Percentiles rank a stretch among this genome's conserved stretches.
phyloP scores from a whole-genome alignment of 495 filamentous ascomycete genomes.

The Xylaria venustula region DNA sequence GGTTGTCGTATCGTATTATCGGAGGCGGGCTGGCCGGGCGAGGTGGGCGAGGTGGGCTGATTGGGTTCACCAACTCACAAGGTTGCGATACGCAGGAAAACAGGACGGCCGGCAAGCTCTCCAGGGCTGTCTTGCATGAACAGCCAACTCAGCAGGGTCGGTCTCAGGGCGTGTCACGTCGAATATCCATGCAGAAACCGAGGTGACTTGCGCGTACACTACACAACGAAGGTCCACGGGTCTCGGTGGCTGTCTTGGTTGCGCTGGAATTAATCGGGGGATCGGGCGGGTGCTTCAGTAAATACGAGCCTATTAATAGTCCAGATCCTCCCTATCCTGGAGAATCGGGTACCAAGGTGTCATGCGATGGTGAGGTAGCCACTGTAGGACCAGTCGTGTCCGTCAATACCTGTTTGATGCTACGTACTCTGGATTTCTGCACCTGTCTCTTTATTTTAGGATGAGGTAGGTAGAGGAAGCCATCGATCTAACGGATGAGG shows the following conservation, averaged over 20 bases:
- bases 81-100: neutral
- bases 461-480: too few species aligned
- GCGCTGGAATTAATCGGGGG: neutral
- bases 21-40: neutral
- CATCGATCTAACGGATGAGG: neutral
- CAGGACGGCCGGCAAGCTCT: constrained; percentile 1
- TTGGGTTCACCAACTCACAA: neutral
- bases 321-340: neutral
- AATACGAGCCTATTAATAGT: neutral
- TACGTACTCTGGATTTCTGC: too few species aligned
- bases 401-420: neutral
- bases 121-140: constrained; percentile 8
- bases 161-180: neutral
- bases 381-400: neutral
- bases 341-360: neutral
- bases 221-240: too few species aligned
- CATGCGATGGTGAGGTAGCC: neutral
- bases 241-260: too few species aligned
- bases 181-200: constrained; percentile 7
- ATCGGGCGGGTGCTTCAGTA: neutral
- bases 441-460: too few species aligned
- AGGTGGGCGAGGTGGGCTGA: neutral
- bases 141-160: neutral
- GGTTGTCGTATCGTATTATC: neutral
- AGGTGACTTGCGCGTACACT: too few species aligned